Evolutionary conservation across 1,139 yeast genomes (phyloP).

Genomic region (Chernovozyma sophiae-reginae): DNA sequence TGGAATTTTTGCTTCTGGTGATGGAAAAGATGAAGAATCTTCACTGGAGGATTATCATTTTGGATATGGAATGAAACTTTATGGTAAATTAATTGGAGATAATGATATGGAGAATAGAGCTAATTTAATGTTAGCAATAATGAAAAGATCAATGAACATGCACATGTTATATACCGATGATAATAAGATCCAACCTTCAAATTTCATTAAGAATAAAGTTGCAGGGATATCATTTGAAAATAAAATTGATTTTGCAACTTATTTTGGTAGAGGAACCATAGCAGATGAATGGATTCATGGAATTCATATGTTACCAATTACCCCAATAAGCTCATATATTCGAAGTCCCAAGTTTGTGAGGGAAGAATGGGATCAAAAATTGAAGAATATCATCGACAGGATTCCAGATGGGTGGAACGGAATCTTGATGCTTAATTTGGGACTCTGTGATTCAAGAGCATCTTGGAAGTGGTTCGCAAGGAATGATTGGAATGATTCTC

Average conservation of each 20-base stretch:
- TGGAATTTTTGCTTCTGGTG: conserved; percentile 42
- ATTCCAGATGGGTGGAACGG: conserved; percentile 48
- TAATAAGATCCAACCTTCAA: conserved; percentile 35
- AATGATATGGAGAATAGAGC: conserved; percentile 34
- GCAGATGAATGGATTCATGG: conserved; percentile 48
- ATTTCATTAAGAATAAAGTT: conserved; percentile 37
- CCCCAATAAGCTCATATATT: conserved; percentile 40
- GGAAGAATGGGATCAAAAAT: conserved; percentile 42
- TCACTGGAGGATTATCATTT: conserved; percentile 45
- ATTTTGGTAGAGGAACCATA: conserved; percentile 41
- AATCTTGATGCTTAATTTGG: conserved; percentile 36
- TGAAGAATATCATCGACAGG: conserved; percentile 26
- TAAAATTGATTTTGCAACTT: conserved; percentile 42
- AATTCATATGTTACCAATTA: conserved; percentile 45
- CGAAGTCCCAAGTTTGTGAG: conserved; percentile 31
- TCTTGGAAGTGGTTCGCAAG: conserved; percentile 40
- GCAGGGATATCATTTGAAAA: conserved; percentile 46
- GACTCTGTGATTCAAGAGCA: conserved; percentile 31
- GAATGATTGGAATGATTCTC: conserved; percentile 33
- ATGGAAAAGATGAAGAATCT: conserved; percentile 46
- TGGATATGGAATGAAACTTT: conserved; percentile 41
- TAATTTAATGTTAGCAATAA: conserved; percentile 39
- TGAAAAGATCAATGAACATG: conserved; percentile 40
- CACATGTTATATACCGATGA: conserved; percentile 40
- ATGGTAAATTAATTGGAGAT: conserved; percentile 32